These are phyloP conservation scores for Plasmodium fragile DNA, from an alignment of 169 alveolate genomes.

Conservation along the genomic window DNA sequence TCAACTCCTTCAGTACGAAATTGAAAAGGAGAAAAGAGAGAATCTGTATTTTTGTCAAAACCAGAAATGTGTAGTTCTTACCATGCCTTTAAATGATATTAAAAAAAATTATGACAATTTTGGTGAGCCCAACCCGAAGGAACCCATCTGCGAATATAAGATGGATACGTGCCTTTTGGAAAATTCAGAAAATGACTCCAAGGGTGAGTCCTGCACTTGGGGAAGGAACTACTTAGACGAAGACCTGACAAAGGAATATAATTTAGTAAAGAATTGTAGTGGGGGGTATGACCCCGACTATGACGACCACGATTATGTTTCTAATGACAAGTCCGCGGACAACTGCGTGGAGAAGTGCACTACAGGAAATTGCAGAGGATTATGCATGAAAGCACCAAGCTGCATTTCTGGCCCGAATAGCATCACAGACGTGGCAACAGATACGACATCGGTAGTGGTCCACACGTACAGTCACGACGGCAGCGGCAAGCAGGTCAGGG, in stretches of 20 bases:
- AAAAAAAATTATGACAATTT: not conserved
- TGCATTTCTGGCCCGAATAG: not conserved
- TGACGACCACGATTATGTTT: not conserved
- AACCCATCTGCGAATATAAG: constrained; percentile 1
- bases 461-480: not conserved
- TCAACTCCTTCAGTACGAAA: constrained; percentile 52
- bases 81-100: constrained; percentile 16
- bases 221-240: not conserved
- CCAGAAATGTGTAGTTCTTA: constrained; percentile 31
- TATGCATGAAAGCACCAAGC: constrained; percentile 1
- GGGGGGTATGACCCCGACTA: not conserved
- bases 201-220: not conserved
- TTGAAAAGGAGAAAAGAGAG: constrained; percentile 46
- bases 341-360: not conserved
- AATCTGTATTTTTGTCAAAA: constrained; percentile 31
- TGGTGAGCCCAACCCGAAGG: not conserved
- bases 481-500: not conserved
- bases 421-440: not conserved
- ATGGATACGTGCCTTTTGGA: not conserved
- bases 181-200: not conserved
- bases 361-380: not conserved
- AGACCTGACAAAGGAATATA: not conserved
- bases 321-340: not conserved
- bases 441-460: not conserved
- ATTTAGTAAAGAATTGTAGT: not conserved